phyloP scores from a whole-genome alignment of 192 early-diverging fungal species.

The Backusella sp. region DNA sequence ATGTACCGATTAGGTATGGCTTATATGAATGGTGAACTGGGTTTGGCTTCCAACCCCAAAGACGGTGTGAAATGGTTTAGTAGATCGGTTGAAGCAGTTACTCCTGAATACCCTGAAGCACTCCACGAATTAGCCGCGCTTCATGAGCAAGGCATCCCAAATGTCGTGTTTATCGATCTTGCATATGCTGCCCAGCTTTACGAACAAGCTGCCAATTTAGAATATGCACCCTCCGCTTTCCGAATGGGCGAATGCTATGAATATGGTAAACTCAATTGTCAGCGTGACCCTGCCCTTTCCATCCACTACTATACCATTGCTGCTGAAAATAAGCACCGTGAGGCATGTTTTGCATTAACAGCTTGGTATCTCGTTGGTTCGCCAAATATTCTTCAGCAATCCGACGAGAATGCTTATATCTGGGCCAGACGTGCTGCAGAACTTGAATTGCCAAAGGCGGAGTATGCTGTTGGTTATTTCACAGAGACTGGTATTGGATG shows the following conservation, averaged over 20 bases:
- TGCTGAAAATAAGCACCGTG: conserved; percentile 55
- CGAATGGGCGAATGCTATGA: conserved; percentile 59
- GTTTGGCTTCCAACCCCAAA: conserved; percentile 46
- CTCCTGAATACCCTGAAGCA: conserved; percentile 56
- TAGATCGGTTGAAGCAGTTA: conserved; percentile 54
- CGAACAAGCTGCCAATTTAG: conserved; percentile 58
- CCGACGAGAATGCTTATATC: conserved; percentile 44
- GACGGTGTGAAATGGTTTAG: conserved; percentile 63
- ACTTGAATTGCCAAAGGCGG: conserved; percentile 51
- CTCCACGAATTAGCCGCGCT: conserved; percentile 54
- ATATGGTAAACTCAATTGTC: conserved; percentile 54
- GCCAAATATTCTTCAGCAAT: conserved; percentile 47
- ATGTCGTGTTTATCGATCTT: conserved; percentile 53
- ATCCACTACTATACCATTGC: conserved; percentile 60
- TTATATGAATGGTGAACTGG: conserved; percentile 57
- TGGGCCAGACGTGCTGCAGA: conserved; percentile 58
- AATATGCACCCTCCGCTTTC: conserved; percentile 59
- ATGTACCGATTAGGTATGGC: conserved; percentile 65
- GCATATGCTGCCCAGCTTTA: conserved; percentile 61
- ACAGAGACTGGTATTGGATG: conserved; percentile 58
- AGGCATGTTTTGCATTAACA: conserved; percentile 58
- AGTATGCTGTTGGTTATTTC: conserved; percentile 66
- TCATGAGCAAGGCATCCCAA: conserved; percentile 54
- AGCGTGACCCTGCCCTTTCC: conserved; percentile 46
- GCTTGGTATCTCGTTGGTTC: conserved; percentile 64